Base-by-base conservation (phyloP, 179 eudicot genomes). In the Silene noctiflora region DNA sequence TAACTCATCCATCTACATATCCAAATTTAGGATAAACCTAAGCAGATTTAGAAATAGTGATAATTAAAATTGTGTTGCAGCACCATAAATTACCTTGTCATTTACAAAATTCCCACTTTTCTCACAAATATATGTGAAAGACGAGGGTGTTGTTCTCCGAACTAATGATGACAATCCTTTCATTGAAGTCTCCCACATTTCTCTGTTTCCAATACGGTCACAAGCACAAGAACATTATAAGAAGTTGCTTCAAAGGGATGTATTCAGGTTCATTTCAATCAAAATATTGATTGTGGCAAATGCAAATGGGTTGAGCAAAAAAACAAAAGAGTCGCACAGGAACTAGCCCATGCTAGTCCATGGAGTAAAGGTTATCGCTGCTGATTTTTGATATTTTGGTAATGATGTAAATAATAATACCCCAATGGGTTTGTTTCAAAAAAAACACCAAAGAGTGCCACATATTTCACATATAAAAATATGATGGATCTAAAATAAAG, bases 151-250 rank as follows among this genome's bases (percentile, higher is more conserved):
- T 46, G 89, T 89, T 83, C 77, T 96, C 77, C 91, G 87, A 75
- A 96, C 89, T 88, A 96, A 82, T 83, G 90, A 90, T 77, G 78
- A 73, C 75, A 96, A 87, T 62, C 99, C 99, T 69, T 87, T 87
- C 98, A 96, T 93, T 29, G 99, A 93, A 77, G 73, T 93, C 89
- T 96, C 99, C 99, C 99, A 96, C 99, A 96, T 96, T 9, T 89
- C 97, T 82, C 99, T 96, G 91, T 78, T 77, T 60, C 75, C 76
- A 78, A 75, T 75, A 75, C 33, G 55, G 61, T 75, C 70, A 53
- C 73, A 79, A 19, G 71, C 65, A 35, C 12, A 65, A 48, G 67
- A 86, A 64, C 24, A 73, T 8, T 48, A 68, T 22, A 51, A 25
- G 60, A 61, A 55, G 76, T 22, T 39, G 48, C 17, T n/a, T 69